Conservation (phyloP, 2,329 filamentous ascomycete species). For the Phaeosphaeria sp. region DNA sequence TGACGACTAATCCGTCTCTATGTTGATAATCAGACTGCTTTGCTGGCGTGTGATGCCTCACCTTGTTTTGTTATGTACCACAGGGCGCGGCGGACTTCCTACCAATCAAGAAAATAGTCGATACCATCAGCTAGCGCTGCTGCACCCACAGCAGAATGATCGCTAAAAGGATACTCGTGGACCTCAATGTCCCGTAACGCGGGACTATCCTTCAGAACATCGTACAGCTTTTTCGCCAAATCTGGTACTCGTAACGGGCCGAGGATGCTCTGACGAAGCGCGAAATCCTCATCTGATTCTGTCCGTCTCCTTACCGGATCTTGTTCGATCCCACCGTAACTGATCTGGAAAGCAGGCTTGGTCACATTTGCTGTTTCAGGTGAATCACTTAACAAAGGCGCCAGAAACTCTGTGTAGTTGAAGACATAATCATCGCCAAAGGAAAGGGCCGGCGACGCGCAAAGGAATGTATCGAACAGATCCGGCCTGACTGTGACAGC, state of each 20-base stretch:
- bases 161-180: conserved; percentile 40
- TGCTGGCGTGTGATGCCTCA: too few species aligned
- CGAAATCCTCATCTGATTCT: conserved; percentile 36
- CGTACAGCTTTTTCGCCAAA: conserved; percentile 30
- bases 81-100: background rate
- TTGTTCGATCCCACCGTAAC: conserved; percentile 40
- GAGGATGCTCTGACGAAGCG: conserved; percentile 31
- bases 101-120: conserved; percentile 44
- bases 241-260: conserved; percentile 30
- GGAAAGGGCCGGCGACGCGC: conserved; percentile 56
- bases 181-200: conserved; percentile 34
- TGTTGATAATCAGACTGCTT: too few species aligned
- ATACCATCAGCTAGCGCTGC: conserved; percentile 39
- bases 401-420: conserved; percentile 26
- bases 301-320: conserved; percentile 29
- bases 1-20: background rate
- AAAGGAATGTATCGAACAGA: conserved; percentile 55
- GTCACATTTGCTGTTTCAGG: conserved; percentile 3
- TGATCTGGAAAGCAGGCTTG: conserved; percentile 41
- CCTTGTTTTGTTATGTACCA: too few species aligned
- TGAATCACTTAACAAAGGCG: conserved; percentile 15
- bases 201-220: conserved; percentile 25
- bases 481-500: conserved; percentile 50
- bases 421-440: conserved; percentile 56
- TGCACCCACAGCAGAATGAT: conserved; percentile 38